Percentiles rank a stretch among this genome's conserved stretches.
Conservation (phyloP, 2,329 filamentous ascomycete species). For the Penicillium aurantiogriseum region DNA sequence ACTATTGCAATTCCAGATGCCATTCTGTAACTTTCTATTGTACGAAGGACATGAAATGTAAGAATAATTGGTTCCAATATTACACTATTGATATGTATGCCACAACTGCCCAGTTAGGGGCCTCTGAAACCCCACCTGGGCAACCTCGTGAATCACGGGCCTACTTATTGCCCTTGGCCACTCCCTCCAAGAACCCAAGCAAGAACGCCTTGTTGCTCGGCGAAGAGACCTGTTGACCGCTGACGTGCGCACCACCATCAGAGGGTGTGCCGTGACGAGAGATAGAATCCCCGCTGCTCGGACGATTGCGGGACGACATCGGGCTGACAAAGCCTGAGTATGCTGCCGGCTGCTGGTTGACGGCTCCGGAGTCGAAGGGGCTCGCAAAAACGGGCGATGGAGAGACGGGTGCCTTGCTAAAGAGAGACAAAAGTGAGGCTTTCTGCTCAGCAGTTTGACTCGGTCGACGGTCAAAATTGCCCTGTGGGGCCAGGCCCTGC, state of each 20-base stretch:
- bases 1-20: no score
- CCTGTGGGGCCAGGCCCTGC: slow-evolving; percentile 20
- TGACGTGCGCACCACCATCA: slow-evolving; percentile 48
- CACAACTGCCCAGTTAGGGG: not conserved
- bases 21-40: no score
- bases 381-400: slow-evolving; percentile 22
- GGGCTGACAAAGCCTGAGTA: slow-evolving; percentile 31
- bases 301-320: slow-evolving; percentile 29
- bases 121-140: not conserved
- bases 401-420: slow-evolving; percentile 50
- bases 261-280: slow-evolving; percentile 23
- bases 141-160: not conserved
- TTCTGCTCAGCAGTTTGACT: slow-evolving; percentile 48
- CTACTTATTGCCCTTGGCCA: slow-evolving; percentile 45
- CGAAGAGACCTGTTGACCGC: slow-evolving; percentile 49
- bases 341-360: slow-evolving; percentile 19
- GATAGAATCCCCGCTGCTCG: slow-evolving; percentile 18
- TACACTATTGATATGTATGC: not conserved
- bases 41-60: not conserved
- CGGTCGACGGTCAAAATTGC: slow-evolving; percentile 38
- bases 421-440: slow-evolving; percentile 59
- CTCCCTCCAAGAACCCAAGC: slow-evolving; percentile 68
- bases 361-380: slow-evolving; percentile 23
- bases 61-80: not conserved
- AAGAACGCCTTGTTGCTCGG: slow-evolving; percentile 74